These are phyloP conservation scores for Collybiopsis luxurians DNA, from an alignment of 768 basidiomycete species.

Conservation along the genomic window DNA sequence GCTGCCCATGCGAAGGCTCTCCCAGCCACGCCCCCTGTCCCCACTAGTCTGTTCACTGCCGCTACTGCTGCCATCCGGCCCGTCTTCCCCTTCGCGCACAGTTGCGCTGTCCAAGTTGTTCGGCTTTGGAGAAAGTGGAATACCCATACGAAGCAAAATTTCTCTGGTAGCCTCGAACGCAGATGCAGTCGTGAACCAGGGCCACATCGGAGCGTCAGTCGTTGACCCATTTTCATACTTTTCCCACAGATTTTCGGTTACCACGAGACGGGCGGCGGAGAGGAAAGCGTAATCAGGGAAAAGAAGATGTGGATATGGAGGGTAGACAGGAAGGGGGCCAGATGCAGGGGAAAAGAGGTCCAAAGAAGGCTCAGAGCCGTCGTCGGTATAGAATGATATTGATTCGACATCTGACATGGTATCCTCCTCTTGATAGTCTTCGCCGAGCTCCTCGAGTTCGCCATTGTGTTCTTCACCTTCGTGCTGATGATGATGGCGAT, in stretches of 20 bases:
- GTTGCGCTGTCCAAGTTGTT: neutral
- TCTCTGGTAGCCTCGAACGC: slow-evolving; percentile 6
- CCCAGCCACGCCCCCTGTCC: slow-evolving; percentile 5
- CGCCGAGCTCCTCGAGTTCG: slow-evolving; percentile 14
- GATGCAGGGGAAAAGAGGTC: neutral
- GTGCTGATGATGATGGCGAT: neutral
- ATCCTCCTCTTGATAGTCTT: slow-evolving; percentile 16
- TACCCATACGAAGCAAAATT: slow-evolving; percentile 1
- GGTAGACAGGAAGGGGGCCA: slow-evolving; percentile 3
- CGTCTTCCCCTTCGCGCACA: neutral
- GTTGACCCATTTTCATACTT: neutral
- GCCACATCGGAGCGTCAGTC: slow-evolving; percentile 1
- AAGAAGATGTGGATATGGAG: slow-evolving; percentile 24
- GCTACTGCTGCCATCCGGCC: no score
- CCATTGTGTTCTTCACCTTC: neutral
- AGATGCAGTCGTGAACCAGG: slow-evolving; percentile 3
- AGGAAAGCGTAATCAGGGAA: slow-evolving; percentile 53
- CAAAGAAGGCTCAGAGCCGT: neutral
- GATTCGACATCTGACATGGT: neutral
- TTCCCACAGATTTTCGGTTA: slow-evolving; percentile 44
- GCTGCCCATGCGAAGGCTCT: slow-evolving; percentile 38
- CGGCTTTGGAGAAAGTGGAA: neutral
- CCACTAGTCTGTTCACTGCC: no score
- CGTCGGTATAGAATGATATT: neutral
- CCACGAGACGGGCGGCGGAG: slow-evolving; percentile 45